A percentile compares a stretch with the other conserved stretches of the same genome.
phyloP scores from a whole-genome alignment of 805 yeast genomes.

The Pichia nanzhaoensis region DNA sequence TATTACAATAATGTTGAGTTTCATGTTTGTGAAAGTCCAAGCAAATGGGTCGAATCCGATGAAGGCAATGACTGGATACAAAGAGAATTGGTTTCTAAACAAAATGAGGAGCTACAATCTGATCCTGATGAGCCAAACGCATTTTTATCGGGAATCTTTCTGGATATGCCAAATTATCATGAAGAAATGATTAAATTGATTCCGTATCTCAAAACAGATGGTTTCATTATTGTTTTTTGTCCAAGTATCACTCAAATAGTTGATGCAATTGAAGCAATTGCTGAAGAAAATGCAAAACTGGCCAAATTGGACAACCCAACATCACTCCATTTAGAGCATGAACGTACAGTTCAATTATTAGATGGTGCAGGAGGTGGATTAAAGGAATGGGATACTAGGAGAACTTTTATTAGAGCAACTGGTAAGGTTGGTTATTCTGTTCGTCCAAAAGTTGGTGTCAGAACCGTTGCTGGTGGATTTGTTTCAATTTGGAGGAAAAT shows the following conservation, averaged over 20 bases:
- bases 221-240: constrained; percentile 39
- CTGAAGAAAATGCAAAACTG: constrained; percentile 13
- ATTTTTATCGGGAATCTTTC: constrained; percentile 37
- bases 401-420: constrained; percentile 33
- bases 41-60: constrained; percentile 31
- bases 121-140: constrained; percentile 21
- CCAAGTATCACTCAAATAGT: constrained; percentile 45
- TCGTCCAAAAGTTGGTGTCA: constrained; percentile 43
- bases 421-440: constrained; percentile 38
- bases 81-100: constrained; percentile 13
- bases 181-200: constrained; percentile 31
- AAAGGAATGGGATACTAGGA: constrained; percentile 45
- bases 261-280: constrained; percentile 31
- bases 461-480: constrained; percentile 47
- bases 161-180: constrained; percentile 42
- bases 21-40: constrained; percentile 36
- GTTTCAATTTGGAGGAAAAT: constrained; percentile 37
- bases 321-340: constrained; percentile 14
- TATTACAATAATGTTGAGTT: constrained; percentile 41
- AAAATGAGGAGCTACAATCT: constrained; percentile 9
- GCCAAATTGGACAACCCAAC: constrained; percentile 4
- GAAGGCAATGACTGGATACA: constrained; percentile 22
- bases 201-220: constrained; percentile 32
- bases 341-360: constrained; percentile 35
- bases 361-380: constrained; percentile 47